These are phyloP conservation scores for Penicillium malachiteum DNA, from an alignment of 495 filamentous ascomycete species.

Conservation along the genomic window DNA sequence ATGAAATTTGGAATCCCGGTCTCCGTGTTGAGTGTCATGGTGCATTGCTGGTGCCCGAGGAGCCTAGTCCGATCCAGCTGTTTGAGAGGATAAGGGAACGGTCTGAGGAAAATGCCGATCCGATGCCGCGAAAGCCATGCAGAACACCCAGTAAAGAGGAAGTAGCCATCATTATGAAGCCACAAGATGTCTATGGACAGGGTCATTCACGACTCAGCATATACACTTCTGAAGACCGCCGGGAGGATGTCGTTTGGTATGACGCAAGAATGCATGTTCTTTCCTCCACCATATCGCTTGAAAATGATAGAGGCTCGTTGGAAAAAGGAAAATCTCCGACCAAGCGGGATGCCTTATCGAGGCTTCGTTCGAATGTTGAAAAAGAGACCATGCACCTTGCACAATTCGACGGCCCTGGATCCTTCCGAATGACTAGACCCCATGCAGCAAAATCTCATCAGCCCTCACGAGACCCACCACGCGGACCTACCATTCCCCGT, in stretches of 20 bases:
- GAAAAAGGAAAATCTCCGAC: too few relatives aligned
- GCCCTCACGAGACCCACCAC: background rate
- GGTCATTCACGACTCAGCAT: background rate
- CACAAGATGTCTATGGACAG: background rate
- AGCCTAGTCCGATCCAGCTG: background rate
- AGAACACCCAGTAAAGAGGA: background rate
- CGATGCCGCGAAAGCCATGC: background rate
- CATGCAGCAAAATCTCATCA: background rate
- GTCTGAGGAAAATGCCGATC: background rate
- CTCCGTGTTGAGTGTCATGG: conserved; percentile 14
- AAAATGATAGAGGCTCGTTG: background rate
- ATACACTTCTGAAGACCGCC: background rate
- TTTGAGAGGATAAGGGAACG: background rate
- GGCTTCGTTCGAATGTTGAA: background rate
- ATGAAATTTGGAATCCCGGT: conserved; percentile 30
- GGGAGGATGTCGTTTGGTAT: background rate
- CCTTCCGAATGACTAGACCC: background rate
- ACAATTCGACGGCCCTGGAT: background rate
- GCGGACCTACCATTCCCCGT: background rate
- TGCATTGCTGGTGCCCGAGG: conserved; percentile 1
- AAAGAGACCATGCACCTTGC: background rate
- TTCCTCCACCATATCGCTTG: conserved; percentile 1
- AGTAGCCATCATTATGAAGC: background rate
- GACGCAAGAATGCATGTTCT: background rate
- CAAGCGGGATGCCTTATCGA: background rate